Conservation (phyloP, 2,329 filamentous ascomycete species). For the Aschersonia sp. region DNA sequence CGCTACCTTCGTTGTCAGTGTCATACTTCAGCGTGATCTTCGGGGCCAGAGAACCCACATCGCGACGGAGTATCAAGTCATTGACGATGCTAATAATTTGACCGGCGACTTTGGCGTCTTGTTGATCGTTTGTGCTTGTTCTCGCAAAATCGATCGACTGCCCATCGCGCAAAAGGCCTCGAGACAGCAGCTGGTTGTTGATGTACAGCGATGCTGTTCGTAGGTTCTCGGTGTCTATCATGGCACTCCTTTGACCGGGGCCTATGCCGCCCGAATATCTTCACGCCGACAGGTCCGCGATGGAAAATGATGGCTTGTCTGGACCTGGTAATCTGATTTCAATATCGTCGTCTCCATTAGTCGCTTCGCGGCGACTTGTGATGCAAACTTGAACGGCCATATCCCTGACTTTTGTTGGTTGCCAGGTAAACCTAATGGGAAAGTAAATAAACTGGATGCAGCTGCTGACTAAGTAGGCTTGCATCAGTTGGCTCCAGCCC, state of each 20-base stretch:
- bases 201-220: constrained; percentile 57
- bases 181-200: constrained; percentile 56
- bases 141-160: constrained; percentile 71
- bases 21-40: neutral
- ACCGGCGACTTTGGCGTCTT: constrained; percentile 52
- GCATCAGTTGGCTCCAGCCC: too few species aligned
- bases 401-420: too few species aligned
- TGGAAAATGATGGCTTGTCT: too few species aligned
- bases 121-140: constrained; percentile 47
- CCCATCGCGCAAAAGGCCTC: constrained; percentile 52
- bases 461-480: too few species aligned
- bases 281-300: too few species aligned
- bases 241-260: constrained; percentile 11
- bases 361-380: too few species aligned
- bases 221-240: constrained; percentile 47
- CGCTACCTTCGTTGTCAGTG: constrained; percentile 37
- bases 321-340: too few species aligned
- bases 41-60: constrained; percentile 37
- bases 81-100: constrained; percentile 87
- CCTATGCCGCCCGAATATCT: too few species aligned
- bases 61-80: constrained; percentile 78
- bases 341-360: too few species aligned
- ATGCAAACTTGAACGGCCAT: too few species aligned
- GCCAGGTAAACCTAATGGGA: too few species aligned
- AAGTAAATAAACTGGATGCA: too few species aligned